Base-by-base conservation (phyloP, 345 rosid genomes). In the rapeseed (Brassica napus) region DNA sequence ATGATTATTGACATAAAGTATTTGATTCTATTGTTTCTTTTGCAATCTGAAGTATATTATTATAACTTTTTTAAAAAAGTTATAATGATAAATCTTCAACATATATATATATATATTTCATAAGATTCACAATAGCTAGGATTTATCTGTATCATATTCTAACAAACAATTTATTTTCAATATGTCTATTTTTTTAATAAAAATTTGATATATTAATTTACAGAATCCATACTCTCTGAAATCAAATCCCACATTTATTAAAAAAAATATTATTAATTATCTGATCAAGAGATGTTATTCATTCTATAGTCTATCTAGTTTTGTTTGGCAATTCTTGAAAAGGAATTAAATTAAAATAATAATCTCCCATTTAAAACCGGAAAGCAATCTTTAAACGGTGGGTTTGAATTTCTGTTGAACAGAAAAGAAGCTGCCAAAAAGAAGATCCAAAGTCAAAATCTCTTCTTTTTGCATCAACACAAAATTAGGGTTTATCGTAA, bases 321-420 rank as follows among this genome's bases (percentile, higher is more conserved):
- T 5, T 5, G 52, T 49, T 57, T 30, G 47, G 57, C 66, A 37
- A 66, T n/a, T 75, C n/a, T 58, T 10, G 37, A 1, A 9, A 24
- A 59, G 31, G 31, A 59, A 77, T 8, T 10, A 14, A 77, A 24
- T 44, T 44, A 44, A 60, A 68, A 31, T 5, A 44, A 21, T 23
- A 1, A 10, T 21, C 34, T 76, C 11, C 68, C 69, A 78, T 30
- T 65, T 59, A 67, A 44, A 59, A n/a, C 24, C 73, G 77, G 73
- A 59, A 72, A 62, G 70, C 78, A 74, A 79, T 74, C 75, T 73
- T 68, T 68, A 62, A 52, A 65, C 79, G 49, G 75, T 68, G 71
- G 79, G 79, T 74, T 79, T 79, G 79, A 74, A 79, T 52, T 74
- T 79, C 52, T 62, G 75, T 61, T 68, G 79, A 79, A 73, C 73